Evolutionary conservation across 257 asterid genomes (phyloP).

Genomic region (Fraxinus quadrangulata): DNA sequence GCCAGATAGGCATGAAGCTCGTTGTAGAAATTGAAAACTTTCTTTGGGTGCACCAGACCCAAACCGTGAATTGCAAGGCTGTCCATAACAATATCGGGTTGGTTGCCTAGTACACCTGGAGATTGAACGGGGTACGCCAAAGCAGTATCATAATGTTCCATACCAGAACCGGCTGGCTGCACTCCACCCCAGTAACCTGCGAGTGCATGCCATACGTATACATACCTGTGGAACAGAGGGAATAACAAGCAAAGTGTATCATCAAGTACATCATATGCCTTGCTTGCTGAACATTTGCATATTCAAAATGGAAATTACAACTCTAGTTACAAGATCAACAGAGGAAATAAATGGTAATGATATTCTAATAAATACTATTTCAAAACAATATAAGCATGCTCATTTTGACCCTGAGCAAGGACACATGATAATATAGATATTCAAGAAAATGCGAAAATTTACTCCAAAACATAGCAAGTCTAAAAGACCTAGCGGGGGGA

Average conservation of each 20-base stretch:
- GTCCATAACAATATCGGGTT: conserved; percentile 94
- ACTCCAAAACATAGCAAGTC: neutral
- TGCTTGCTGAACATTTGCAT: neutral
- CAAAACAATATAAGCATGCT: neutral
- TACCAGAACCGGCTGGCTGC: conserved; percentile 84
- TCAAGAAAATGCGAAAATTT: conserved; percentile 2
- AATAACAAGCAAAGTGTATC: neutral
- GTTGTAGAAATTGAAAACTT: conserved; percentile 83
- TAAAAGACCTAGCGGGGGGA: conserved; percentile 13
- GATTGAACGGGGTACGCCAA: conserved; percentile 88
- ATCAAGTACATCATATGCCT: neutral
- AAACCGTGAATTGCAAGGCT: conserved; percentile 90
- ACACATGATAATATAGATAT: neutral
- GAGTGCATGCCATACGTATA: conserved; percentile 86
- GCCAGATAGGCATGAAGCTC: conserved; percentile 91
- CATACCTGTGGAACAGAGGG: conserved; percentile 44
- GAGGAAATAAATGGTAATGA: neutral
- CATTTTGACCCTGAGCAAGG: neutral
- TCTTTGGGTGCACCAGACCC: conserved; percentile 87
- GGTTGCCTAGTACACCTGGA: conserved; percentile 89
- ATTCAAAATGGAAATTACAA: neutral
- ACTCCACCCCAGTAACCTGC: conserved; percentile 99
- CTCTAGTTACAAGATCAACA: neutral
- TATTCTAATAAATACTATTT: neutral
- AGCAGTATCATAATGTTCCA: conserved; percentile 84